Conservation (phyloP, 2,329 filamentous ascomycete genomes). For the Colletotrichum sublineola region DNA sequence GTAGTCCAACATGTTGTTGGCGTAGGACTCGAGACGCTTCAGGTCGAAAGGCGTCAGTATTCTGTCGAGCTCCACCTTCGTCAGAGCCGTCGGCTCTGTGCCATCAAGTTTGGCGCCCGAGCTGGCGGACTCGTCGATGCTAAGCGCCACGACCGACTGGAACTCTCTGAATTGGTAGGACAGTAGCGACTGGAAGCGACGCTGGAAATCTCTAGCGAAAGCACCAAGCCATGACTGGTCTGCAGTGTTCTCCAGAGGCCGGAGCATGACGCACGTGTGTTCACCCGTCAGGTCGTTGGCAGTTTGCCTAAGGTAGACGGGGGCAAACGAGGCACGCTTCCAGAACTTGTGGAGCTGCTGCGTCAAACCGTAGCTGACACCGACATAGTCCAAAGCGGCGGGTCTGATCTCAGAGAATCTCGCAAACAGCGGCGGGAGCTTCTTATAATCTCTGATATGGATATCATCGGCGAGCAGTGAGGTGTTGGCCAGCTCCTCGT, state of each 20-base stretch:
- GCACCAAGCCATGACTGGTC: constrained; percentile 90
- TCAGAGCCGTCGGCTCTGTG: constrained; percentile 66
- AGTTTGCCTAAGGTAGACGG: constrained; percentile 95
- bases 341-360: constrained; percentile 93
- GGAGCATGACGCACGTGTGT: constrained; percentile 97
- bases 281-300: constrained; percentile 96
- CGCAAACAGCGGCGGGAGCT: constrained; percentile 94
- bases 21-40: constrained; percentile 94
- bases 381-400: constrained; percentile 87
- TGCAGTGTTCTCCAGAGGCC: constrained; percentile 76
- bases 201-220: constrained; percentile 93
- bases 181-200: constrained; percentile 88
- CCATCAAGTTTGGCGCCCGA: constrained; percentile 76
- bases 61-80: constrained; percentile 81
- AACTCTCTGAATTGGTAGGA: constrained; percentile 95
- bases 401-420: constrained; percentile 87
- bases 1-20: constrained; percentile 97
- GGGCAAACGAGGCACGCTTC: constrained; percentile 88
- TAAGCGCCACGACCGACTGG: constrained; percentile 81
- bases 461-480: constrained; percentile 89
- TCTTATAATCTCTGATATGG: constrained; percentile 87
- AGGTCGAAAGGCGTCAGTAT: constrained; percentile 91
- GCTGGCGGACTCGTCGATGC: constrained; percentile 88
- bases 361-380: constrained; percentile 95
- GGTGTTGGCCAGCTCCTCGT: constrained; percentile 82